Conservation (phyloP, 78 protist species). For the Salpingoeca rosetta region DNA sequence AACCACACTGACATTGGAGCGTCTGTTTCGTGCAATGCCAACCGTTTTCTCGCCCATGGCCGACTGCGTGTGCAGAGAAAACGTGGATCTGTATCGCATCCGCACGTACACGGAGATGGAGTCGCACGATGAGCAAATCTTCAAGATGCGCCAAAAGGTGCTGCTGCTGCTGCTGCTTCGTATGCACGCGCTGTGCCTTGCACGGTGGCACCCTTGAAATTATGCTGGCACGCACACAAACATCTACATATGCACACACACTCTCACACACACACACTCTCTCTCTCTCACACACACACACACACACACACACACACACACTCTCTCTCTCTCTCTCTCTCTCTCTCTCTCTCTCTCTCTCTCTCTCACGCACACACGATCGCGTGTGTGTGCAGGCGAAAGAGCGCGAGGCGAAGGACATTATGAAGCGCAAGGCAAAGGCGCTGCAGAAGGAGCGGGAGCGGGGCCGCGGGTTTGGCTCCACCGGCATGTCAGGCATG, state of each 20-base stretch:
- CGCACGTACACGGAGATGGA: conserved; percentile 73
- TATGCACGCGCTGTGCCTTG: background rate
- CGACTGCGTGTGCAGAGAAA: conserved; percentile 42
- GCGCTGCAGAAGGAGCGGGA: conserved; percentile 11
- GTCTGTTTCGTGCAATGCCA: background rate
- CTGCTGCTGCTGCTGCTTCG: background rate
- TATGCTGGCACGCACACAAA: background rate
- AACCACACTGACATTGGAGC: conserved; percentile 4
- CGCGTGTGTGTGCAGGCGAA: conserved; percentile 10
- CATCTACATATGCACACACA: background rate
- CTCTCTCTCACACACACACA: background rate
- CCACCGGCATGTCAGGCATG: background rate
- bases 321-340: background rate
- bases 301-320: no score
- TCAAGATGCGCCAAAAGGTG: conserved; percentile 44
- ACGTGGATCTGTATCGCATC: conserved; percentile 56
- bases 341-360: background rate
- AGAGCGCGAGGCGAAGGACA: conserved; percentile 45
- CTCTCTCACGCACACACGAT: no score
- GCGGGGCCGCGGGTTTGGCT: background rate
- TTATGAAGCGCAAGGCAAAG: conserved; percentile 28
- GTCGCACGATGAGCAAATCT: conserved; percentile 76
- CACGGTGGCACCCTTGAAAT: background rate
- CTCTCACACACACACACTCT: background rate
- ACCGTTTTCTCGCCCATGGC: background rate